A percentile compares a stretch with the other conserved stretches of the same genome.
phyloP scores from a whole-genome alignment of 2,329 filamentous ascomycete genomes.

The Alternaria ventricosa region DNA sequence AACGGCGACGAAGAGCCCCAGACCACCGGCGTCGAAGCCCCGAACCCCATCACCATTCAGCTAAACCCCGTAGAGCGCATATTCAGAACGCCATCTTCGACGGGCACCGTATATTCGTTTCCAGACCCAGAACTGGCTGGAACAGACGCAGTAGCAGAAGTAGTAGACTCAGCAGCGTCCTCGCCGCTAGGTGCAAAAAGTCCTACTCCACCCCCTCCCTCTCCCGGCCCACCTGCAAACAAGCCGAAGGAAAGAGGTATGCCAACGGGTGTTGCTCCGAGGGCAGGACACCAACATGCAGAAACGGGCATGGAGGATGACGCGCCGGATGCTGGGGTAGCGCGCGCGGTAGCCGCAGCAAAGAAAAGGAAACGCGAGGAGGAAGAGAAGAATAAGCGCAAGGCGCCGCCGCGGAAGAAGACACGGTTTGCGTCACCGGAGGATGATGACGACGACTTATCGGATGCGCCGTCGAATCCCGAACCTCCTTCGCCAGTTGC shows the following conservation, averaged over 20 bases:
- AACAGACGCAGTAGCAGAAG: too few relatives aligned
- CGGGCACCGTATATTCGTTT: not conserved
- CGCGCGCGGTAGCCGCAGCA: not conserved
- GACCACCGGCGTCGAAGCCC: not conserved
- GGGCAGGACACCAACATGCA: not conserved
- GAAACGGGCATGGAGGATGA: not conserved
- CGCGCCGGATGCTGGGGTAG: not conserved
- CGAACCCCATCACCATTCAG: too few relatives aligned
- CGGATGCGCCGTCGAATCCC: too few relatives aligned
- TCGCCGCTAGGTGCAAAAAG: not conserved
- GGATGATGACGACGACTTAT: not conserved
- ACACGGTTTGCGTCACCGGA: accelerated
- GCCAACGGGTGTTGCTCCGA: not conserved
- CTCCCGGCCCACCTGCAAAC: not conserved
- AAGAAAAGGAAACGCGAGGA: not conserved
- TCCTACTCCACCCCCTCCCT: not conserved
- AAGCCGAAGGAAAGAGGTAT: not conserved
- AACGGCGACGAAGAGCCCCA: not conserved
- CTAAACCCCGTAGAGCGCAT: not conserved
- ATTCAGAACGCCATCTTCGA: not conserved
- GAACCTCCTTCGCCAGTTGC: too few relatives aligned
- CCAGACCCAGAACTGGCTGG: too few relatives aligned
- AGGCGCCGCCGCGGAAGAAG: not conserved
- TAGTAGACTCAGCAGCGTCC: not conserved
- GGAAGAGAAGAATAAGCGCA: not conserved